These are phyloP conservation scores for Talaromyces sp. DNA, from an alignment of 2,329 filamentous ascomycete species.

Conservation along the genomic window DNA sequence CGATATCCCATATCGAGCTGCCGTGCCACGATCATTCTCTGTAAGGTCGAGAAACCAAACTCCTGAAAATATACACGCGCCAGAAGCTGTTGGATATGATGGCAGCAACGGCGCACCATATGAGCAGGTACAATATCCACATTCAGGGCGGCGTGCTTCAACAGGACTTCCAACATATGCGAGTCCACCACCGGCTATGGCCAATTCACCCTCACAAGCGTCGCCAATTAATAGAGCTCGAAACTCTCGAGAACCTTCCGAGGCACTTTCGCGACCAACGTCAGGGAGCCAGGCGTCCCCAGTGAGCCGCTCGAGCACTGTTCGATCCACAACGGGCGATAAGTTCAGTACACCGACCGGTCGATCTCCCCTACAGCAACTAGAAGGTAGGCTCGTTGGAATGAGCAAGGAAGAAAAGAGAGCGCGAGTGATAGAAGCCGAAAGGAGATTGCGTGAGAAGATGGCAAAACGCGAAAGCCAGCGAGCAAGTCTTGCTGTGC, in stretches of 20 bases:
- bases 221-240: constrained; percentile 13
- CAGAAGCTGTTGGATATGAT: constrained; percentile 11
- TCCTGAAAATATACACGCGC: constrained; percentile 11
- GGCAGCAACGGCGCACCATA: background rate
- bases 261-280: constrained; percentile 19
- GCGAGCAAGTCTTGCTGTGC: constrained; percentile 17
- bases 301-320: constrained; percentile 32
- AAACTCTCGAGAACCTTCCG: constrained; percentile 14
- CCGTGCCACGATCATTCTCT: constrained; percentile 26
- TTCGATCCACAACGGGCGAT: constrained; percentile 28
- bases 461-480: constrained; percentile 32
- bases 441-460: constrained; percentile 64
- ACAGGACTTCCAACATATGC: background rate
- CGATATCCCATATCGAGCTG: constrained; percentile 13
- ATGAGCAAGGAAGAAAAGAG: constrained; percentile 96
- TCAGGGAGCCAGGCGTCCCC: constrained; percentile 23
- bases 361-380: constrained; percentile 85
- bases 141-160: background rate
- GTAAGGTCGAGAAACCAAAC: constrained; percentile 23
- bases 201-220: background rate
- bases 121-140: constrained; percentile 8
- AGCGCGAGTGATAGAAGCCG: constrained; percentile 77
- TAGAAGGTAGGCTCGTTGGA: constrained; percentile 84
- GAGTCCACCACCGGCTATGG: constrained; percentile 1
- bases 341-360: constrained; percentile 65